These are phyloP conservation scores for Phytopythium vexans DNA, from an alignment of 352 stramenopile species.

Conservation along the genomic window DNA sequence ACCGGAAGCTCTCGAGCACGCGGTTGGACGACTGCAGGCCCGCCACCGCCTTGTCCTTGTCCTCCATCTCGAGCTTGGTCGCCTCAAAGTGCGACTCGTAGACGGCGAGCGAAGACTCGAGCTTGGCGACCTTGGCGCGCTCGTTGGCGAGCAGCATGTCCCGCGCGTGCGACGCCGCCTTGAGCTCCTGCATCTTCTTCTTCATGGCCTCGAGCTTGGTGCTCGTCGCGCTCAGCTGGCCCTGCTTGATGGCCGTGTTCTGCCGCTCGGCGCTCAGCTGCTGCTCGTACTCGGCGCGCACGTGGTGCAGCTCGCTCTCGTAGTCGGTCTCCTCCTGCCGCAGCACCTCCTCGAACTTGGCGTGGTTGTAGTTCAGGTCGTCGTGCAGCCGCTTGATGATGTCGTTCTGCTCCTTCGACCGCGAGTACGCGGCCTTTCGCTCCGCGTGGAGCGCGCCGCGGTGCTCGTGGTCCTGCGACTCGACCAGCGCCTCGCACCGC, in stretches of 20 bases:
- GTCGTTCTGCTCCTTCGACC: slow-evolving; percentile 78
- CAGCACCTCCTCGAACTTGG: slow-evolving; percentile 83
- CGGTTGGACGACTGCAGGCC: slow-evolving; percentile 71
- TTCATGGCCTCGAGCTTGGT: slow-evolving; percentile 80
- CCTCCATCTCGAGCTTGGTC: slow-evolving; percentile 55
- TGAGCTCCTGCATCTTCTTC: slow-evolving; percentile 86
- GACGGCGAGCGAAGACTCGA: slow-evolving; percentile 60
- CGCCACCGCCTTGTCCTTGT: slow-evolving; percentile 71
- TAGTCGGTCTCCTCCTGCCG: slow-evolving; percentile 82
- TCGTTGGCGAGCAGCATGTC: slow-evolving; percentile 77
- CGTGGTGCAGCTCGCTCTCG: slow-evolving; percentile 63
- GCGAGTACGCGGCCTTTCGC: slow-evolving; percentile 54
- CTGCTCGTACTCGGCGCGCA: slow-evolving; percentile 52
- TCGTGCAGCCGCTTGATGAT: slow-evolving; percentile 84
- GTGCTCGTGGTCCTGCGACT: slow-evolving; percentile 72
- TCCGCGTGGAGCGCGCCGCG: slow-evolving; percentile 58
- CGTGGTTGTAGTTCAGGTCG: slow-evolving; percentile 83
- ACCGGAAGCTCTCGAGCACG: slow-evolving; percentile 81
- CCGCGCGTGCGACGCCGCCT: slow-evolving; percentile 56
- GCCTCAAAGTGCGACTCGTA: slow-evolving; percentile 77
- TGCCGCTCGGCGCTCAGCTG: slow-evolving; percentile 72
- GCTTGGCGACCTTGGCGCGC: slow-evolving; percentile 53
- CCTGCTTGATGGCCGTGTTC: slow-evolving; percentile 79
- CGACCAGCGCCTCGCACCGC: slow-evolving; percentile 83
- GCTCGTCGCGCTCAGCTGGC: slow-evolving; percentile 69